phyloP scores from a whole-genome alignment of 2,329 filamentous ascomycete genomes.

The Phialophora macrospora region DNA sequence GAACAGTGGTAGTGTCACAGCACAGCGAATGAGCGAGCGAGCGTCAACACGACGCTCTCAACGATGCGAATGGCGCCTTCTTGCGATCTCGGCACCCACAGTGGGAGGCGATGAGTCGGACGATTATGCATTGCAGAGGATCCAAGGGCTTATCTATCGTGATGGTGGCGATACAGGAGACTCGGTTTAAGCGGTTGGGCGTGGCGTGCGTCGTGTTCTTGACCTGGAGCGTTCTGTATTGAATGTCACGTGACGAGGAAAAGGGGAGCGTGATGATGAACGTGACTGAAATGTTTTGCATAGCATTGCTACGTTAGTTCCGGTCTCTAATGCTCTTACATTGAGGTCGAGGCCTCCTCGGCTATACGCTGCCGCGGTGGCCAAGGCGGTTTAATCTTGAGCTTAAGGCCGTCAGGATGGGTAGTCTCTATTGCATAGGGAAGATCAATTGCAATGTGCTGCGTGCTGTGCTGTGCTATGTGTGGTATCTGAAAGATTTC shows the following conservation, averaged over 20 bases:
- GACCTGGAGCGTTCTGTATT: background rate
- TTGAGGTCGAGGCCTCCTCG: background rate
- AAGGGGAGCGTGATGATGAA: background rate
- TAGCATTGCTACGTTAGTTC: background rate
- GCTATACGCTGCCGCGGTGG: background rate
- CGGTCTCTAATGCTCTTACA: background rate
- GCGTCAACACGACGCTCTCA: no score
- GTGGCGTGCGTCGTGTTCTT: no score
- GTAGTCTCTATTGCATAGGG: background rate
- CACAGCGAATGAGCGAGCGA: no score
- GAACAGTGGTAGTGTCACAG: no score
- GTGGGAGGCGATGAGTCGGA: no score
- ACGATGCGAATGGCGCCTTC: no score
- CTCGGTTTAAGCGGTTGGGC: no score
- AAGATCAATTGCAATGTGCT: background rate
- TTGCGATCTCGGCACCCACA: no score
- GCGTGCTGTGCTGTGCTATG: constrained; percentile 13
- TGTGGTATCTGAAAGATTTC: constrained; percentile 17
- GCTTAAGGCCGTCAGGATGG: background rate
- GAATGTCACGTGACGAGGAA: background rate
- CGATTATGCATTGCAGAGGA: no score
- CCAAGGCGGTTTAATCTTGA: background rate
- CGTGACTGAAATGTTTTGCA: background rate
- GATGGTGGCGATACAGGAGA: no score
- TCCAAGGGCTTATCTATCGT: no score